Evolutionary conservation across 495 filamentous ascomycete species (phyloP).

Genomic region (Podospora conica): DNA sequence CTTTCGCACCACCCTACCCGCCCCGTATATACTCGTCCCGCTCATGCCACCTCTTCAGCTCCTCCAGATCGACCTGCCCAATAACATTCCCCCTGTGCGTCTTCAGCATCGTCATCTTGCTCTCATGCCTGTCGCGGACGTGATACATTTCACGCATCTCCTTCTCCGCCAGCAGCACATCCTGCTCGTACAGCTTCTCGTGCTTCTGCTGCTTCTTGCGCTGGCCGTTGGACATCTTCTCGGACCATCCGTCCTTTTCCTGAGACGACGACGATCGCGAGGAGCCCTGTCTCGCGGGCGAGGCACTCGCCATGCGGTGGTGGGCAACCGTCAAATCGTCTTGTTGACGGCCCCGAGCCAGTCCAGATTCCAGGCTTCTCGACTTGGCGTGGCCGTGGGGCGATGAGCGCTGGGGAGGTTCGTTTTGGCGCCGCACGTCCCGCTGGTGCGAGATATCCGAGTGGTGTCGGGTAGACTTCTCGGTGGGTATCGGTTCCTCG

Average conservation of each 20-base stretch:
- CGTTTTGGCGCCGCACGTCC: neutral
- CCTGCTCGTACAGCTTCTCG: constrained; percentile 7
- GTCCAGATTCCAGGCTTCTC: neutral
- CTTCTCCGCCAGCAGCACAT: constrained; percentile 8
- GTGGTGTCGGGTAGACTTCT: constrained; percentile 8
- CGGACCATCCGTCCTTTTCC: neutral
- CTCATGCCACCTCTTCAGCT: constrained; percentile 24
- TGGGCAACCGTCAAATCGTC: neutral
- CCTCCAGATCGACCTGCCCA: constrained; percentile 23
- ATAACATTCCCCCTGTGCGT: constrained; percentile 24
- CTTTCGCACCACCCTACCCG: neutral
- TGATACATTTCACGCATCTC: constrained; percentile 9
- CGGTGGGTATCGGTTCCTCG: constrained; percentile 11
- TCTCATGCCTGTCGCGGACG: constrained; percentile 6
- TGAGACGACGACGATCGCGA: neutral
- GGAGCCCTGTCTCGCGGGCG: neutral
- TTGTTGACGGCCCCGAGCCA: neutral
- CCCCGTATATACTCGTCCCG: neutral
- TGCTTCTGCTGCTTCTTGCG: neutral
- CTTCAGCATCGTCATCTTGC: constrained; percentile 22
- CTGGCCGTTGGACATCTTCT: neutral
- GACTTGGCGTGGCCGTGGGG: neutral
- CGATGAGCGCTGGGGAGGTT: constrained; percentile 1
- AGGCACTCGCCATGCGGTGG: neutral
- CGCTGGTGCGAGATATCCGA: constrained; percentile 17